Evolutionary conservation across 208 protist genomes (phyloP).

Genomic region (Naegleria lovaniensis): DNA sequence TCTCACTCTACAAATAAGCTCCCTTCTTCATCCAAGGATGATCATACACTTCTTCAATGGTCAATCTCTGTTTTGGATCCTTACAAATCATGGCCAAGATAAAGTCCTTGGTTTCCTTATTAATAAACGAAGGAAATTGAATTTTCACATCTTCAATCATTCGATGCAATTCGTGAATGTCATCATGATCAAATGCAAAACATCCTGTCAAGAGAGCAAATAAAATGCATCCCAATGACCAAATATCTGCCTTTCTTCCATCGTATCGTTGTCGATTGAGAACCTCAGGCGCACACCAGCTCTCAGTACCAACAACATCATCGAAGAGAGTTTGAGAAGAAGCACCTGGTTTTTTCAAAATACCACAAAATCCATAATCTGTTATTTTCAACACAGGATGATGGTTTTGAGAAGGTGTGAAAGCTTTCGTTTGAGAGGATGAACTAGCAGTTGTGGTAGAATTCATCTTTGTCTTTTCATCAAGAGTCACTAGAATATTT

Average conservation of each 20-base stretch:
- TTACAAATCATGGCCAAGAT: neutral
- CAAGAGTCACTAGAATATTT: constrained; percentile 71
- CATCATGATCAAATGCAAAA: constrained; percentile 60
- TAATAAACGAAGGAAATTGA: neutral
- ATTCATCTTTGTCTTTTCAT: neutral
- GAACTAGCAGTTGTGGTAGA: too few relatives aligned
- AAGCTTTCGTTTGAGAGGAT: neutral
- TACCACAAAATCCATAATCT: constrained; percentile 71
- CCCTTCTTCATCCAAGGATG: neutral
- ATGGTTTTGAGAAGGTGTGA: neutral
- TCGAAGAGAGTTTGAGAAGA: constrained; percentile 58
- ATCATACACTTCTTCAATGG: neutral
- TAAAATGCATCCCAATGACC: constrained; percentile 70
- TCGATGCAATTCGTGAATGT: neutral
- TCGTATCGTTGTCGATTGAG: constrained; percentile 61
- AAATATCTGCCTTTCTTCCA: constrained; percentile 71
- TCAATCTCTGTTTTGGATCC: neutral
- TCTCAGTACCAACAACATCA: constrained; percentile 64
- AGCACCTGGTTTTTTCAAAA: constrained; percentile 61
- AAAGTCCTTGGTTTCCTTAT: neutral
- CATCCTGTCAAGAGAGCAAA: constrained; percentile 67
- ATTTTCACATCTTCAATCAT: neutral
- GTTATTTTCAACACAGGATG: constrained; percentile 59
- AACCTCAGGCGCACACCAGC: constrained; percentile 69
- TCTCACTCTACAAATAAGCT: neutral